Conservation (phyloP, 805 yeast genomes). For the Cyberlindnera mycetangii region DNA sequence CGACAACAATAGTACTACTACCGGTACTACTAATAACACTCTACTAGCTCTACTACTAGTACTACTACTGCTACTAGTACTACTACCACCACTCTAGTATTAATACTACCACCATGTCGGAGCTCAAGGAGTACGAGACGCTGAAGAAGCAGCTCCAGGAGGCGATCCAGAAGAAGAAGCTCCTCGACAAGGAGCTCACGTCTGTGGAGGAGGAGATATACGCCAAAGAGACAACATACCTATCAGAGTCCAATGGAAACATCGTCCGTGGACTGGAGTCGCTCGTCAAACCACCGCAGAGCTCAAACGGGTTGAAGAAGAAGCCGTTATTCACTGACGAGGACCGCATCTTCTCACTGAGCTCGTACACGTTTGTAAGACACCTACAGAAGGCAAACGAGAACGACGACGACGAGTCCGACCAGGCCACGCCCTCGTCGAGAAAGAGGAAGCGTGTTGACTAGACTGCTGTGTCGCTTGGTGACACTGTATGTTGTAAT, state of each 20-base stretch:
- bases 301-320: slow-evolving; percentile 23
- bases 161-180: slow-evolving; percentile 57
- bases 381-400: slow-evolving; percentile 50
- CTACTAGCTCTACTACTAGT: too few relatives aligned
- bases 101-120: slow-evolving; percentile 16
- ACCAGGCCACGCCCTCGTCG: slow-evolving; percentile 18
- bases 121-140: slow-evolving; percentile 53
- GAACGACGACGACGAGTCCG: slow-evolving; percentile 29
- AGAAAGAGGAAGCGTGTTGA: slow-evolving; percentile 19
- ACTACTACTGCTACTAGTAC: too few relatives aligned
- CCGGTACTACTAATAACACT: too few relatives aligned
- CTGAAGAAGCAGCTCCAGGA: slow-evolving; percentile 65
- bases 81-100: too few relatives aligned
- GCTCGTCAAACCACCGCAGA: slow-evolving; percentile 46
- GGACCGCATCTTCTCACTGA: slow-evolving; percentile 77
- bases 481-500: background rate
- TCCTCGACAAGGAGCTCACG: slow-evolving; percentile 60
- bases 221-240: slow-evolving; percentile 73
- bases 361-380: slow-evolving; percentile 67
- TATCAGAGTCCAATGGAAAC: slow-evolving; percentile 74
- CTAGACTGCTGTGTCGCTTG: too few relatives aligned
- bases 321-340: slow-evolving; percentile 60
- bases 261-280: slow-evolving; percentile 90
- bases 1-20: too few relatives aligned
- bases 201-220: slow-evolving; percentile 74